These are phyloP conservation scores for Suillus fuscotomentosus DNA, from an alignment of 768 basidiomycete species.

Conservation along the genomic window DNA sequence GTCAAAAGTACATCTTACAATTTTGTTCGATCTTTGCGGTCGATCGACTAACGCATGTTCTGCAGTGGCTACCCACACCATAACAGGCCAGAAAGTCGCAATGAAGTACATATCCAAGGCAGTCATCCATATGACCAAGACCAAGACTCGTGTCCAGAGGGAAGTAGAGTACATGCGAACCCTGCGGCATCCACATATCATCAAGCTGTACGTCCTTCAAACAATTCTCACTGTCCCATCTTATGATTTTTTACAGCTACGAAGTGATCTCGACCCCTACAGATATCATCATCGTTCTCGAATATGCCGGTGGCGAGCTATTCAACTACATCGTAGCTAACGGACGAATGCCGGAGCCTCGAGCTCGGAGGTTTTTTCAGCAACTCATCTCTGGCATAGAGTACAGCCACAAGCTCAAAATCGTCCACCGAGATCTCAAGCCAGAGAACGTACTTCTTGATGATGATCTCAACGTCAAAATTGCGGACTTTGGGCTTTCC, in stretches of 20 bases:
- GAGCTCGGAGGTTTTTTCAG: constrained; percentile 94
- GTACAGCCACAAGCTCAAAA: constrained; percentile 94
- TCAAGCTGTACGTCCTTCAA: constrained; percentile 75
- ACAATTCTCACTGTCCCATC: neutral
- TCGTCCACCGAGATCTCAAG: constrained; percentile 97
- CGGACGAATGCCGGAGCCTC: constrained; percentile 85
- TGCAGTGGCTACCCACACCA: constrained; percentile 87
- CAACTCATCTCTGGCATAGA: constrained; percentile 98
- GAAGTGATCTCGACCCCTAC: constrained; percentile 91
- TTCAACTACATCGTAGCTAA: constrained; percentile 98
- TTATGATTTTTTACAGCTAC: constrained; percentile 44
- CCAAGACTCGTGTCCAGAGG: constrained; percentile 86
- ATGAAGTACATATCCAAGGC: constrained; percentile 98
- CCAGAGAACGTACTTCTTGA: constrained; percentile 93
- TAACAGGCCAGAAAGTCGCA: constrained; percentile 94
- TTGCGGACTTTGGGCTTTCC: constrained; percentile 97
- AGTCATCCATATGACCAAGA: constrained; percentile 88
- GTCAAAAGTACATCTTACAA: constrained; percentile 82
- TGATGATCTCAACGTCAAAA: constrained; percentile 88
- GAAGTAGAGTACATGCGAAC: constrained; percentile 98
- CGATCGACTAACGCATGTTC: constrained; percentile 15
- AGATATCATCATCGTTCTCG: constrained; percentile 98
- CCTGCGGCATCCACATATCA: constrained; percentile 93
- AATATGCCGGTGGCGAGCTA: constrained; percentile 93
- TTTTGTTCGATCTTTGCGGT: constrained; percentile 15